Percentiles rank a stretch among this genome's conserved stretches.
phyloP scores from a whole-genome alignment of 345 rosid genomes.

The Litchi chinensis region DNA sequence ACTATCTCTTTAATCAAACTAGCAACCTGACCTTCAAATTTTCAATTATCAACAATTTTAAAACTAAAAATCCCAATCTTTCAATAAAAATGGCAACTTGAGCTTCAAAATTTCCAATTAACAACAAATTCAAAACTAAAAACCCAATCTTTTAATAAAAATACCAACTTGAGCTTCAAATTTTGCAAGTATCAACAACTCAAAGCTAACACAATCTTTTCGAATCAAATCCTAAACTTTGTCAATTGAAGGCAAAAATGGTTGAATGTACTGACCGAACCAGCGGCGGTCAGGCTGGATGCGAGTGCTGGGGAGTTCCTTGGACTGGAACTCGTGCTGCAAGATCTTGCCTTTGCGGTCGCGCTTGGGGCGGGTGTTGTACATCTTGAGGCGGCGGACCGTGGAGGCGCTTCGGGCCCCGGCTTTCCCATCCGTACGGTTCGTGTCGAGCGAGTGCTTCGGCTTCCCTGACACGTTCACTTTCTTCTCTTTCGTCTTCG shows the following conservation, averaged over 20 bases:
- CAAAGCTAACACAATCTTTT: too few relatives aligned
- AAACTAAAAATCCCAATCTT: too few relatives aligned
- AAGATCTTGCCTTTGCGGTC: constrained; percentile 55
- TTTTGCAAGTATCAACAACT: neutral
- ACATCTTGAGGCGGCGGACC: constrained; percentile 91
- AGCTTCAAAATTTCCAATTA: too few relatives aligned
- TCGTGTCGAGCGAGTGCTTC: constrained; percentile 88
- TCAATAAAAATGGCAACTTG: too few relatives aligned
- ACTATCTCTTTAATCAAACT: neutral
- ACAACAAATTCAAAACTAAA: neutral
- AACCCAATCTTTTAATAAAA: neutral
- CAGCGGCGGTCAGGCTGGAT: constrained; percentile 88
- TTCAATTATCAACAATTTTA: too few relatives aligned
- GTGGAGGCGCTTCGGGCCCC: constrained; percentile 63
- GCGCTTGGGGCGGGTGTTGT: constrained; percentile 65
- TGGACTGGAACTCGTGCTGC: constrained; percentile 71
- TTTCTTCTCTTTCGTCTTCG: constrained; percentile 59
- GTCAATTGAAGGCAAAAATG: neutral
- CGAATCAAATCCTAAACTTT: neutral
- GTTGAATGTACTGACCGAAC: constrained; percentile 53
- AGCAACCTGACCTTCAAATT: neutral
- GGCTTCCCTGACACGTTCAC: constrained; percentile 83
- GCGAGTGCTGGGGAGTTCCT: constrained; percentile 74
- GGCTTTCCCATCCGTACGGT: constrained; percentile 59
- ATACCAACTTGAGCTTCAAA: neutral